These are phyloP conservation scores for Gnomoniopsis sp. DNA, from an alignment of 2,329 filamentous ascomycete species.

Conservation along the genomic window DNA sequence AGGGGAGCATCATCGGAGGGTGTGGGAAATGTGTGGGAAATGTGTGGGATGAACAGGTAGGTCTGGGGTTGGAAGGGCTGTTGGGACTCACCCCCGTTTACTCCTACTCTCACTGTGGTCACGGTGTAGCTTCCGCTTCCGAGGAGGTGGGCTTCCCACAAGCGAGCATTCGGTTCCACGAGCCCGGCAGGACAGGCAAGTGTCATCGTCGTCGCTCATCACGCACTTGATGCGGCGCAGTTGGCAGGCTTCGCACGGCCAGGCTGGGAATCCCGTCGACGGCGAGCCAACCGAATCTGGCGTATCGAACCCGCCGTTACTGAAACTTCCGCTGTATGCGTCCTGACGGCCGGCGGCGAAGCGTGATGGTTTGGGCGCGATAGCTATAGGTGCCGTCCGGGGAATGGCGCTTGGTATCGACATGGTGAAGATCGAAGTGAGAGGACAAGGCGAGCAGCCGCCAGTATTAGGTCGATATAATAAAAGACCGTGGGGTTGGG, in stretches of 20 bases:
- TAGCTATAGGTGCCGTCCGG: slow-evolving; percentile 63
- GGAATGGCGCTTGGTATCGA: slow-evolving; percentile 51
- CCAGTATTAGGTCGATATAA: background rate
- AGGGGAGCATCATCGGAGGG: background rate
- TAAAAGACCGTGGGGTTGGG: too few species aligned
- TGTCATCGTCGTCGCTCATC: slow-evolving; percentile 66
- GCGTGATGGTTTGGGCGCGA: slow-evolving; percentile 57
- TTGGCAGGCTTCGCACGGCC: slow-evolving; percentile 71
- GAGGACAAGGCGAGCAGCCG: background rate
- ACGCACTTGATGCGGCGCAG: slow-evolving; percentile 74
- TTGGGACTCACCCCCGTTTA: slow-evolving; percentile 65
- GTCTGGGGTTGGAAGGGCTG: background rate
- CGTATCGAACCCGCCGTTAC: slow-evolving; percentile 43
- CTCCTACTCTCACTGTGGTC: slow-evolving; percentile 58
- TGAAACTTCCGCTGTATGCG: slow-evolving; percentile 47
- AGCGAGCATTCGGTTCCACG: slow-evolving; percentile 78
- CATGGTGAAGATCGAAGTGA: slow-evolving; percentile 39
- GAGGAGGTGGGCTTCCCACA: slow-evolving; percentile 69
- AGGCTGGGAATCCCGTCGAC: slow-evolving; percentile 38
- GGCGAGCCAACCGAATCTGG: slow-evolving; percentile 41
- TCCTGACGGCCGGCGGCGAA: slow-evolving; percentile 44
- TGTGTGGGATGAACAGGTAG: background rate
- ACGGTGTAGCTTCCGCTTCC: slow-evolving; percentile 75
- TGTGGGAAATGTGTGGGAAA: slow-evolving; percentile 2
- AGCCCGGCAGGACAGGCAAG: slow-evolving; percentile 74